Evolutionary conservation across 2,329 filamentous ascomycete species (phyloP), one percentile per base, ranked within the genome.

Genomic region (Aspergillus versicolor): DNA sequence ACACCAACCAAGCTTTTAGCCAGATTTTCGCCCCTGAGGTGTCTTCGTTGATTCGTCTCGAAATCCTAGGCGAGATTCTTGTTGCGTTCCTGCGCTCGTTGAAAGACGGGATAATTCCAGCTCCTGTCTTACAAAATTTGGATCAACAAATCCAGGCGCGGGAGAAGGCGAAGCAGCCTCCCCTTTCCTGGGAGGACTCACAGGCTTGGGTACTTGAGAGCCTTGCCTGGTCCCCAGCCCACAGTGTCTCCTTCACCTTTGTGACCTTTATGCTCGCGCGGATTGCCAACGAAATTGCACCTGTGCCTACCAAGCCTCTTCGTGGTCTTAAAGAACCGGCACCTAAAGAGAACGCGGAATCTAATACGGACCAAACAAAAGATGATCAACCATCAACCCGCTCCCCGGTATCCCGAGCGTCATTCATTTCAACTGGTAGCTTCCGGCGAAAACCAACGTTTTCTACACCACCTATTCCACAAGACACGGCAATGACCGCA

Each of bases 211-310:
- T 94, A 2, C 83, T 96, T 5, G 92, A 97, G 63, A 82, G 88
- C 2, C 81, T 97, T 2, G 83, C 88, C 0, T 79, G 83, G 2
- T 82, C 85, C 0, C 89, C 91, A 0, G 88, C 88, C 49, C 89
- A 96, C 74, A 94, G 91, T 69, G 92, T 96, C 54, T 89, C 89
- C 0, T 96, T 97, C 67, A 89, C 96, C 2, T 92, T 97, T 62
- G 77, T 97, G 15, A 91, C 88, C 0, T 87, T 90, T 8, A 92
- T 92, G 74, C 80, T 97, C 11, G 80, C 81, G 21, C 80, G 82
- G 11, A 79, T 88, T 38, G 75, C 81, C 27, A 77, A 78, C 34
- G 85, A 88, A 65, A 73, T 87, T 6, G 75, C 75, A 2, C 78
- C 80, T 0, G 68, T 78, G 0, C 67, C 54, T 27, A 67, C 69